A percentile compares a stretch with the other conserved stretches of the same genome.
These are phyloP conservation scores for Sporothrix variecibatus DNA, from an alignment of 2,329 filamentous ascomycete species.

Conservation along the genomic window DNA sequence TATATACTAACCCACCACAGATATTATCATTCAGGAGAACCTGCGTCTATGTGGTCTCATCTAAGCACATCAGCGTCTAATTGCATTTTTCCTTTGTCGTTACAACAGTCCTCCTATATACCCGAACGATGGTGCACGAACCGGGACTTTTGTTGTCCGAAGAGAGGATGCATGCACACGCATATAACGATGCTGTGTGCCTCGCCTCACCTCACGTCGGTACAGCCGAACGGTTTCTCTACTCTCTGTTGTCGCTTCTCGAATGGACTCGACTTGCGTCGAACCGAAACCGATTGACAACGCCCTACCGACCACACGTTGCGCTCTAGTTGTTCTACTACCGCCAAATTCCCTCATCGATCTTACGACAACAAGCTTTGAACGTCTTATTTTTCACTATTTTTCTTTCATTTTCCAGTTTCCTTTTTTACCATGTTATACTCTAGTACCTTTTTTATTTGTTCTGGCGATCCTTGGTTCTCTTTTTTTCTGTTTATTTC, in stretches of 20 bases:
- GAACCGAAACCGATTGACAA: neutral
- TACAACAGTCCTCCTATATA: conserved; percentile 27
- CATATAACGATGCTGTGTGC: neutral
- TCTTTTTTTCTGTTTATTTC: conserved; percentile 18
- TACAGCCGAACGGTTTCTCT: neutral
- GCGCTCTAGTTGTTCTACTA: conserved; percentile 3
- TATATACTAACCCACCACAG: conserved; percentile 56
- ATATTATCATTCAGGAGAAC: conserved; percentile 99
- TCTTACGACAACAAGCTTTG: conserved; percentile 38
- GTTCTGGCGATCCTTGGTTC: conserved; percentile 20
- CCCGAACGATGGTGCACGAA: conserved; percentile 27
- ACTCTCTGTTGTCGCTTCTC: neutral
- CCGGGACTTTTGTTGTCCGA: neutral
- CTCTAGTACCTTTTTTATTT: conserved; percentile 32
- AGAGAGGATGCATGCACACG: neutral
- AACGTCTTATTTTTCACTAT: conserved; percentile 32
- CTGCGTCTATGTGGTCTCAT: conserved; percentile 57
- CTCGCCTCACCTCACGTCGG: neutral
- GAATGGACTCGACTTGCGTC: neutral
- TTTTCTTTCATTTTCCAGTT: conserved; percentile 31
- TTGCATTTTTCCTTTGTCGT: conserved; percentile 27
- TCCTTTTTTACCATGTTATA: conserved; percentile 16
- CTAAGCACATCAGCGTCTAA: conserved; percentile 22
- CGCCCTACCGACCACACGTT: neutral
- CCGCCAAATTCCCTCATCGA: conserved; percentile 30